These are phyloP conservation scores for Nevesoporus exiguus DNA, from an alignment of 768 basidiomycete species.

Conservation along the genomic window DNA sequence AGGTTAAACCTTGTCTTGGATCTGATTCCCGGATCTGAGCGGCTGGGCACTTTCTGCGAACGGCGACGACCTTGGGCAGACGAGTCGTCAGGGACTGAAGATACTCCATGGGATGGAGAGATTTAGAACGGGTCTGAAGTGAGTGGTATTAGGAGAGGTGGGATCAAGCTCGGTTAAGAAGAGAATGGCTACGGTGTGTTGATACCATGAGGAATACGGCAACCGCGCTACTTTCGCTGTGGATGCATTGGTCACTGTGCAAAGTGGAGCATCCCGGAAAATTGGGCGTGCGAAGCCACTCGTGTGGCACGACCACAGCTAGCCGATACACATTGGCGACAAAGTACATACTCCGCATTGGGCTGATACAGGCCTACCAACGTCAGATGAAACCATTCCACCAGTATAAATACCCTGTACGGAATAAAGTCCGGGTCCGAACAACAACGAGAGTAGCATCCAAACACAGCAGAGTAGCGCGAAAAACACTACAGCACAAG, in stretches of 20 bases:
- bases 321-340: constrained; percentile 10
- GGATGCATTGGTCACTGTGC: constrained; percentile 14
- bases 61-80: constrained; percentile 23
- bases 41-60: constrained; percentile 16
- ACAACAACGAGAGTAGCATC: not conserved
- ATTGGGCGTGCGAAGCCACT: constrained; percentile 9
- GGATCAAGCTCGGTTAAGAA: not conserved
- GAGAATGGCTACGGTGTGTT: not conserved
- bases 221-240: constrained; percentile 22
- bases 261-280: constrained; percentile 1
- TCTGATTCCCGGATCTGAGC: constrained; percentile 10
- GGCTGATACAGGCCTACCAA: constrained; percentile 1
- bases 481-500: not conserved
- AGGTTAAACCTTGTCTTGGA: constrained; percentile 13
- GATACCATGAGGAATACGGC: constrained; percentile 15
- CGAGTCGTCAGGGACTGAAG: constrained; percentile 16
- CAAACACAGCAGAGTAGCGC: not conserved
- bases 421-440: constrained; percentile 2
- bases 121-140: not conserved
- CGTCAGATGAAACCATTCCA: not conserved
- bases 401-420: not conserved
- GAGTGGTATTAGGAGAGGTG: not conserved
- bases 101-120: constrained; percentile 17
- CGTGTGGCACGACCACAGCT: not conserved
- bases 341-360: constrained; percentile 3